Evolutionary conservation across 2,329 filamentous ascomycete species (phyloP).

Genomic region (Hymenoscyphus albidus): DNA sequence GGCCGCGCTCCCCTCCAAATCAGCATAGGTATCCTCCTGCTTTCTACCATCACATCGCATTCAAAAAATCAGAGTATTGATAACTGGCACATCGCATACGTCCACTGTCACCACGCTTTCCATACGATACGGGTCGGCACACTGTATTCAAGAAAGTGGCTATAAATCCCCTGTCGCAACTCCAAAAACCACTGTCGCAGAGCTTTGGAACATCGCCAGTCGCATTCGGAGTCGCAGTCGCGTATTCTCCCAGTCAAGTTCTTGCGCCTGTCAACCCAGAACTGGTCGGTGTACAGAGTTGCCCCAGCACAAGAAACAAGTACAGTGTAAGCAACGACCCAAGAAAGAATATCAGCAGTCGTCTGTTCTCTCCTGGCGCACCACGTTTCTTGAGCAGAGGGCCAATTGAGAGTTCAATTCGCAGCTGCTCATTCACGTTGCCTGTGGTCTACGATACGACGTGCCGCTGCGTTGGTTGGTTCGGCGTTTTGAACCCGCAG

Average conservation of each 20-base stretch:
- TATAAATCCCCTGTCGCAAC: conserved; percentile 2
- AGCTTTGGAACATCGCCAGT: conserved; percentile 10
- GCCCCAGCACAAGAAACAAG: conserved; percentile 11
- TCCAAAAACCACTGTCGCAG: conserved; percentile 1
- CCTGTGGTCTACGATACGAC: conserved; percentile 14
- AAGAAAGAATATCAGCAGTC: conserved; percentile 6
- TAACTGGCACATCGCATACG: neutral
- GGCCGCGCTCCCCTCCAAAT: conserved; percentile 1
- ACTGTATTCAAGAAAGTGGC: neutral
- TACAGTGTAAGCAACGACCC: conserved; percentile 17
- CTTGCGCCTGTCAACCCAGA: conserved; percentile 8
- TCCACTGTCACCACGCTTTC: neutral
- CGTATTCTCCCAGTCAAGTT: conserved; percentile 11
- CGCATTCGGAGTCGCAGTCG: neutral
- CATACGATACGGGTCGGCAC: neutral
- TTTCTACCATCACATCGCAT: neutral
- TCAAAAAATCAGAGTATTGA: conserved; percentile 7
- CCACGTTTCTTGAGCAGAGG: neutral
- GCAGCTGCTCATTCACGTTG: conserved; percentile 4
- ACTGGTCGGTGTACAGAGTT: conserved; percentile 17
- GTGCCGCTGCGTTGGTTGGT: conserved; percentile 24
- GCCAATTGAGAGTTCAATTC: conserved; percentile 11
- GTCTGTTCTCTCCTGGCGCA: conserved; percentile 11
- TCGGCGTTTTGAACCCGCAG: conserved; percentile 14
- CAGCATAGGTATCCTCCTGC: neutral